Percentiles rank a stretch among this genome's conserved stretches.
These are phyloP conservation scores for Eremothecium coryli DNA, from an alignment of 1,139 yeast genomes.

Conservation along the genomic window DNA sequence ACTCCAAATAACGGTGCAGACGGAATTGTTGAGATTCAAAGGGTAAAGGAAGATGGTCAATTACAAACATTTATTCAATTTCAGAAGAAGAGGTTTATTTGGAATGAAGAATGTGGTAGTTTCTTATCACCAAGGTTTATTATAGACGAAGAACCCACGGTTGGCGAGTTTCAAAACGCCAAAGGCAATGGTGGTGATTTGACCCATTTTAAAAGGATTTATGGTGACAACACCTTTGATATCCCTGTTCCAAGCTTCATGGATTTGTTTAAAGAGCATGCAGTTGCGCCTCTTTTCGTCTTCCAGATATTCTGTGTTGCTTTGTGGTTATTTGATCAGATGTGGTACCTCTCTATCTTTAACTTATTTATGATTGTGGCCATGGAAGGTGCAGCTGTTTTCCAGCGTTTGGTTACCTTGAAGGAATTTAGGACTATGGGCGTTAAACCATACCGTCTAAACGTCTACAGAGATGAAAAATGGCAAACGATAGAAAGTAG, in stretches of 20 bases:
- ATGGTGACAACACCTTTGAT: slow-evolving; percentile 82
- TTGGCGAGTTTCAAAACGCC: slow-evolving; percentile 50
- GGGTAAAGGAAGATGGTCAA: slow-evolving; percentile 52
- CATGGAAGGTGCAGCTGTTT: slow-evolving; percentile 90
- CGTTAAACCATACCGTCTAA: slow-evolving; percentile 76
- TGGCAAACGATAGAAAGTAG: slow-evolving; percentile 70
- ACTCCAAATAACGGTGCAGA: slow-evolving; percentile 81
- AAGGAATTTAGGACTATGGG: slow-evolving; percentile 96
- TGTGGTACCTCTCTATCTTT: slow-evolving; percentile 92
- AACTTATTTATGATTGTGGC: slow-evolving; percentile 86
- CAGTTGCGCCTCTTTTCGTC: slow-evolving; percentile 95
- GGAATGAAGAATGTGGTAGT: slow-evolving; percentile 41
- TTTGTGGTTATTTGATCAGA: slow-evolving; percentile 92
- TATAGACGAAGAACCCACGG: slow-evolving; percentile 55
- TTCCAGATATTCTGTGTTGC: slow-evolving; percentile 95
- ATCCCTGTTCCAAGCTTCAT: slow-evolving; percentile 88
- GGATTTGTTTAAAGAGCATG: slow-evolving; percentile 93
- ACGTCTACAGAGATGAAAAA: slow-evolving; percentile 56
- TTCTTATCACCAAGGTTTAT: slow-evolving; percentile 78
- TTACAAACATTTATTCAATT: slow-evolving; percentile 69
- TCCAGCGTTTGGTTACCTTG: slow-evolving; percentile 92
- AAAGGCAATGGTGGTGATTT: slow-evolving; percentile 59
- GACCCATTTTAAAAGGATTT: slow-evolving; percentile 47
- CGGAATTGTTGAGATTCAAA: slow-evolving; percentile 58
- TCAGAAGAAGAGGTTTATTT: slow-evolving; percentile 87